Conservation (phyloP, 108 stramenopile species). For the Tribonema minus region DNA sequence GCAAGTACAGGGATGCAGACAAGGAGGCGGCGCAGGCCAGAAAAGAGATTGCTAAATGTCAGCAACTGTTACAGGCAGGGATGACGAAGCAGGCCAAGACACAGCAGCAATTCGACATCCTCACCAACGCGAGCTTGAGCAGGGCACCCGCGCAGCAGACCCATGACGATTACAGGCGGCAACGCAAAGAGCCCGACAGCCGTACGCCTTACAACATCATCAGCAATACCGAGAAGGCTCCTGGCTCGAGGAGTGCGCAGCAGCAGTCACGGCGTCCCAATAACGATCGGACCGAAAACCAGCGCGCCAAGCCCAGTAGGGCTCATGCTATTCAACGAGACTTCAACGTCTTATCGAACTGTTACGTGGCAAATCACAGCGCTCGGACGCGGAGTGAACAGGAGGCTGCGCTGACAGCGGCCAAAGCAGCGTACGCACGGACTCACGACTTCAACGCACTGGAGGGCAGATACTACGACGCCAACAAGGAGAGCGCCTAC, state of each 20-base stretch:
- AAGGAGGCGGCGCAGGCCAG: not conserved
- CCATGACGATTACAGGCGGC: not conserved
- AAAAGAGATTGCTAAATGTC: not conserved
- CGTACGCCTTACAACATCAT: conserved; percentile 29
- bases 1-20: conserved; percentile 13
- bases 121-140: conserved; percentile 13
- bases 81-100: conserved; percentile 8
- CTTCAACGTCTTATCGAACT: conserved; percentile 30
- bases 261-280: not conserved
- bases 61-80: conserved; percentile 7
- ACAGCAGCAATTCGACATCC: conserved; percentile 38
- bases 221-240: not conserved
- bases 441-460: conserved; percentile 38
- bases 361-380: not conserved
- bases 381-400: not conserved
- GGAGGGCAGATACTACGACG: conserved; percentile 23
- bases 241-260: not conserved
- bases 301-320: not conserved
- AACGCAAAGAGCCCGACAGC: conserved; percentile 13
- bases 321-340: conserved; percentile 4
- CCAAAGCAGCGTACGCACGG: not conserved
- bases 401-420: not conserved
- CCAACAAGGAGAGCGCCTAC: conserved; percentile 13
- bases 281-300: not conserved
- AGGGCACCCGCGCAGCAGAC: not conserved